A percentile compares a stretch with the other conserved stretches of the same genome.
These are phyloP conservation scores for Blastocladiella britannica DNA, from an alignment of 192 early-diverging fungal genomes.

Conservation along the genomic window DNA sequence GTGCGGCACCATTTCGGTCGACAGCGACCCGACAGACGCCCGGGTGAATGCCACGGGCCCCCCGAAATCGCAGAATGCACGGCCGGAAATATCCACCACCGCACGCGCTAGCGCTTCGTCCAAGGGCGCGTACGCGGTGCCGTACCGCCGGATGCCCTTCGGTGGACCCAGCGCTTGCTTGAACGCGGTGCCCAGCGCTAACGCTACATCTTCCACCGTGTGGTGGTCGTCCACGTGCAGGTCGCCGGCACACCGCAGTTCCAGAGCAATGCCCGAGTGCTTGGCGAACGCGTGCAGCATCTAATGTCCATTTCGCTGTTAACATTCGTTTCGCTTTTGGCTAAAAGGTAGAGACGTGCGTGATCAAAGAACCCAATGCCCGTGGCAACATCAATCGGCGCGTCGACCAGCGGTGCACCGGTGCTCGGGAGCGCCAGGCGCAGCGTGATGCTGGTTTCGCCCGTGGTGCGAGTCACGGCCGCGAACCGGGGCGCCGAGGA, in stretches of 20 bases:
- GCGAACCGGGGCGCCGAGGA: too few relatives aligned
- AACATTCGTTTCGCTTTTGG: not conserved
- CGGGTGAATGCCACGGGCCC: conserved; percentile 75
- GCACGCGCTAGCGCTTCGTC: conserved; percentile 86
- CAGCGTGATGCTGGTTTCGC: not conserved
- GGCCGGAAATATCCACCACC: conserved; percentile 93
- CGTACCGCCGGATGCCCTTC: conserved; percentile 77
- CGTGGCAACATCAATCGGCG: conserved; percentile 56
- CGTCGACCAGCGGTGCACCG: conserved; percentile 12
- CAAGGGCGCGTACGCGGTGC: conserved; percentile 81
- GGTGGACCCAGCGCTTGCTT: conserved; percentile 76
- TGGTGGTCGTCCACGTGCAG: conserved; percentile 97
- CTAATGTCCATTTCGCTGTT: conserved; percentile 15
- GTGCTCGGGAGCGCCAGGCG: not conserved
- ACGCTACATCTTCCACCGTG: conserved; percentile 86
- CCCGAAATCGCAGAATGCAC: conserved; percentile 43
- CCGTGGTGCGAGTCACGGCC: not conserved
- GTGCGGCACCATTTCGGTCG: conserved; percentile 97
- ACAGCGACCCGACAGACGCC: conserved; percentile 72
- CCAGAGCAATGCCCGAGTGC: conserved; percentile 78
- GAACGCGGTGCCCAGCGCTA: conserved; percentile 83
- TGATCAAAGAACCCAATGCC: conserved; percentile 98
- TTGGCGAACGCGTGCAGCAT: conserved; percentile 97
- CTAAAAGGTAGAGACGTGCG: conserved; percentile 17
- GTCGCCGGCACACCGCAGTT: conserved; percentile 70